Base-by-base conservation (phyloP, 2,329 filamentous ascomycete species). In the Paraphaeosphaeria sporulosa region DNA sequence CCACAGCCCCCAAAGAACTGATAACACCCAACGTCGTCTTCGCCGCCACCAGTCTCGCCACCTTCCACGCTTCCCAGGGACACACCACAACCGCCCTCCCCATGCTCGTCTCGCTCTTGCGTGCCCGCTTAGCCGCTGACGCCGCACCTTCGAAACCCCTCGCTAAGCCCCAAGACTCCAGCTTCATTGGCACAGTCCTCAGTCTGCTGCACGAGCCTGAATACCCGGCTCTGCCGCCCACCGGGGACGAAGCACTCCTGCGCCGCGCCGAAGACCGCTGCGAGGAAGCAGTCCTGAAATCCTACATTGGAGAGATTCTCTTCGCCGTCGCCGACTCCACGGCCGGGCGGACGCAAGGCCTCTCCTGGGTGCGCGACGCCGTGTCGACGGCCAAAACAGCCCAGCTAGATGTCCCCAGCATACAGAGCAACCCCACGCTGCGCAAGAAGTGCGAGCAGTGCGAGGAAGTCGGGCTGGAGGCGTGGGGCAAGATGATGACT, bases 231-330 rank as follows among this genome's bases (percentile, higher is more conserved):
- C 85, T 91, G 0, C 90, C 89, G 0, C 82, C 86, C 0, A 89
- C 91, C 51, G 94, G 94, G 56, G 86, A 90, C 49, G 79, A 86
- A 3, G 84, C 89, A 0, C 87, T 94, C 0, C 79, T 84, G 58
- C 89, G 92, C 49, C 86, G 86, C 57, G 73, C 87, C 10, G 82
- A 84, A 30, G 87, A 91, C 7, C 85, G 86, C 40, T 97, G 94
- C 77, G 90, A 95, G 66, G 94, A 97, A 77, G 93, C 93, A 2
- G 92, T 88, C 0, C 80, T 97, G 15, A 93, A 93, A 83, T 85
- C 93, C 25, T 95, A 97, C 77, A 94, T 98, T 64, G 94, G 94
- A 60, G 94, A 98, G 80, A 96, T 98, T 54, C 85, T 98, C 34
- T 97, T 91, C 76, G 87, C 92, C 0, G 86, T 86, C 4, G 84